Evolutionary conservation across 2,329 filamentous ascomycete species (phyloP).

Genomic region (Xenosphaeropsis pyriputrescens): DNA sequence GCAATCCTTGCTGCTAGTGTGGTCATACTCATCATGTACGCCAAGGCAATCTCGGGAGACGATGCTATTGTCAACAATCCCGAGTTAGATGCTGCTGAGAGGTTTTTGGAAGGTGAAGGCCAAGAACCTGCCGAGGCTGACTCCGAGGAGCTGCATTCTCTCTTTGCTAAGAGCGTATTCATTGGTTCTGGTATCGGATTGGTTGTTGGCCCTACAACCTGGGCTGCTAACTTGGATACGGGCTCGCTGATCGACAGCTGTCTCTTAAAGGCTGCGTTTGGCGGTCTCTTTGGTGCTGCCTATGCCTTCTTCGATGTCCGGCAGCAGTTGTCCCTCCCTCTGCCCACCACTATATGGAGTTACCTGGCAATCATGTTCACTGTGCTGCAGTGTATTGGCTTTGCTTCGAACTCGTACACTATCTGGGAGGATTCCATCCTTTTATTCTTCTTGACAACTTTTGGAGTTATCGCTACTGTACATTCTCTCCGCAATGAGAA

Average conservation of each 20-base stretch:
- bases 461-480: slow-evolving; percentile 61
- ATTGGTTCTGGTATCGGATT: slow-evolving; percentile 12
- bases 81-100: slow-evolving; percentile 44
- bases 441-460: slow-evolving; percentile 79
- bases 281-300: slow-evolving; percentile 21
- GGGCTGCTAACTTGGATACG: slow-evolving; percentile 6
- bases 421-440: slow-evolving; percentile 98
- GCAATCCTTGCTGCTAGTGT: slow-evolving; percentile 54
- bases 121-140: slow-evolving; percentile 3
- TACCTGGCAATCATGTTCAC: slow-evolving; percentile 73
- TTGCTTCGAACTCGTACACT: slow-evolving; percentile 94
- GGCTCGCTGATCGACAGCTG: slow-evolving; percentile 7
- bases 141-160: slow-evolving; percentile 11
- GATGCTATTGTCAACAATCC: slow-evolving; percentile 38
- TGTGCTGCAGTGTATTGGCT: slow-evolving; percentile 77
- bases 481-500: slow-evolving; percentile 61
- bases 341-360: slow-evolving; percentile 75
- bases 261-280: slow-evolving; percentile 9
- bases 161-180: slow-evolving; percentile 10
- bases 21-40: slow-evolving; percentile 57
- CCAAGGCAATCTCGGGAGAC: slow-evolving; percentile 40
- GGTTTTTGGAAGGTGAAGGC: slow-evolving; percentile 35
- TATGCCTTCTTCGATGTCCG: slow-evolving; percentile 16
- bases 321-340: slow-evolving; percentile 27
- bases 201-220: slow-evolving; percentile 8